These are phyloP conservation scores for Nicotiana undulata DNA, from an alignment of 257 asterid species.

Conservation along the genomic window DNA sequence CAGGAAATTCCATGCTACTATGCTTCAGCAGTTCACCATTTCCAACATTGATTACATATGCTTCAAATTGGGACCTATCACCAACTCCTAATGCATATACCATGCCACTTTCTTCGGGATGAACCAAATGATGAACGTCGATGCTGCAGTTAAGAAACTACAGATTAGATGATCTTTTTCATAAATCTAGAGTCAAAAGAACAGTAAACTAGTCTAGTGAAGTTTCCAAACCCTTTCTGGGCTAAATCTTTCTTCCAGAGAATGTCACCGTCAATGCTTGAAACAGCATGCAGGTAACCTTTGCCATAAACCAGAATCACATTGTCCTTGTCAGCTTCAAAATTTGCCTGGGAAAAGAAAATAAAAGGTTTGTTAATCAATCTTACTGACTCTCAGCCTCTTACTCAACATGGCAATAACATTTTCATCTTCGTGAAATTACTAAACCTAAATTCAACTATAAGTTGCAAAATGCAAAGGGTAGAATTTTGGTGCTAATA, in stretches of 20 bases:
- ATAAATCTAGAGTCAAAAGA: not conserved
- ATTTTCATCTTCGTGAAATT: not conserved
- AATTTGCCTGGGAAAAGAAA: slow-evolving; percentile 46
- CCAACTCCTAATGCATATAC: slow-evolving; percentile 58
- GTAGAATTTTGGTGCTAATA: not conserved
- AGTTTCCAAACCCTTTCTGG: slow-evolving; percentile 54
- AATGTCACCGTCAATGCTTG: slow-evolving; percentile 80
- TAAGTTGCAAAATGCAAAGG: not conserved
- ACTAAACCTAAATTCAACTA: not conserved
- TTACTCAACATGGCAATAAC: not conserved
- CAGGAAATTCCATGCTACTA: slow-evolving; percentile 35
- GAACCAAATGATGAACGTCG: slow-evolving; percentile 51
- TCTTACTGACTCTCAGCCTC: not conserved
- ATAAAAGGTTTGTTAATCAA: slow-evolving; percentile 5
- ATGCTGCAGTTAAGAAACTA: slow-evolving; percentile 46
- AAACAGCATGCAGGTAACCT: slow-evolving; percentile 78
- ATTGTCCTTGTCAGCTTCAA: slow-evolving; percentile 61
- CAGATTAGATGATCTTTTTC: not conserved
- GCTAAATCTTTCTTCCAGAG: slow-evolving; percentile 83
- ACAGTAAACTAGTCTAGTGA: not conserved
- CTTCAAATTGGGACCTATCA: slow-evolving; percentile 50
- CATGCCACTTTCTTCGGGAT: slow-evolving; percentile 57
- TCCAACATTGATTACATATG: slow-evolving; percentile 50
- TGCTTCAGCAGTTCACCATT: slow-evolving; percentile 69
- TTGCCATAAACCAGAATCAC: slow-evolving; percentile 60